Base-by-base conservation (phyloP, 176 grass and related monocot genomes). In the Carex myosuroides region DNA sequence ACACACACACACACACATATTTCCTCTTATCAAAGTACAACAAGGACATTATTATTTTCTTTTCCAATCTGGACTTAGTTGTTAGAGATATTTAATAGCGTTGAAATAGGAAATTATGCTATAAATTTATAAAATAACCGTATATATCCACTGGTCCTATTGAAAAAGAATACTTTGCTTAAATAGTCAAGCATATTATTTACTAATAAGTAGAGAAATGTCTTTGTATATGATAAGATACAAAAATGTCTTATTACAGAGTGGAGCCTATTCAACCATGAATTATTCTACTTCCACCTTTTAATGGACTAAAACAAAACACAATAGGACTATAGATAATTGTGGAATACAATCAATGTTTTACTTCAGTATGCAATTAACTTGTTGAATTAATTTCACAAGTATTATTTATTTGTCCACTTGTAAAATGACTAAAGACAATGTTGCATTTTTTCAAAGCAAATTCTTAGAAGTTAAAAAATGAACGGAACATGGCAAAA, bases 51-150 rank as follows among this genome's bases (percentile, higher is more conserved):
- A 50, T 57, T 33, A 56, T 55, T 76, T 78, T 73, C 26, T 33
- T 78, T 78, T 78, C 73, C 73, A 78, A 78, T 78, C 13, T 78
- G 73, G 52, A 57, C 52, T 55, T 54, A 57, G 48, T 57, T 78
- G 50, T 78, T 56, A 56, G 5, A 18, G 50, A 77, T 77, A 32
- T 77, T 56, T 56, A 30, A 77, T 76, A 5, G 22, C 6, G 6
- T 55, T 57, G 12, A 32, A 78, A 56, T 24, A 18, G 52, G 26
- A 52, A 75, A 16, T 53, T 75, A 6, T 74, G 20, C 39, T 52
- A 55, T 17, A 56, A 56, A 56, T 77, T 77, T 54, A 77, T 32
- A 56, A 73, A 10, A 8, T 13, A 48, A 24, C 70, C 3, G 37
- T 22, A 48, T 50, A 48, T 22, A 73, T 24, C 18, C 1, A 44